Base-by-base conservation (phyloP, 495 filamentous ascomycete species). In the Hypoxylon crocopeplum region DNA sequence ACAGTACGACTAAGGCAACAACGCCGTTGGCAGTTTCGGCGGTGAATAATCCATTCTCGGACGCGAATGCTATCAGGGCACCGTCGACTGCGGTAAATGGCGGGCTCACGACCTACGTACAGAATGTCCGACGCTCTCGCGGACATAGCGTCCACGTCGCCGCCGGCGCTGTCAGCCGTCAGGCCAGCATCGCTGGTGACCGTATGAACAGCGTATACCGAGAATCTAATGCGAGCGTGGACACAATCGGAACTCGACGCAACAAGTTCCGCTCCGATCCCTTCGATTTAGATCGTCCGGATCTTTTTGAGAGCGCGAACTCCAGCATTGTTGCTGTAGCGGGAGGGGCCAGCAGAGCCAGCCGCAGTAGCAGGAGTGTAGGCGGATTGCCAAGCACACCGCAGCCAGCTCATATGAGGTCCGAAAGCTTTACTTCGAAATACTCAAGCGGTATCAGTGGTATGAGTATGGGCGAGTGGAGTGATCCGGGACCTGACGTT, bases 211-310 rank as follows among this genome's bases (percentile, higher is more conserved):
- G 66, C 47, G 25, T 66, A 40, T 69, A 73, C 62, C 74, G 72
- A 37, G 72, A 74, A 2, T 76, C 70, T 30, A 54, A 50, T 19
- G 56, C 48, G 39, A 76, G 71, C 13, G 59, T 73, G 10, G 59
- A 56, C 8, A 69, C 69, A 2, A 58, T 72, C 17, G 58, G 66
- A 3, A 69, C 67, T 5, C 64, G 70, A 7, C 69, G 76, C 53
- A 77, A 76, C 45, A 83, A 81, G 50, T 81, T 80, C 64, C 84
- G 85, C 50, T 88, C 85, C 12, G 82, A 89, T 46, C 85, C 86
- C 0, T 89, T 88, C 57, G 86, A 89, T 59, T 71, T 88, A 1
- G 84, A 88, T 44, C 71, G 77, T 20, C 82, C 83, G 11, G 79
- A 80, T 50, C 69, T 82, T 3, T 63, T 79, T 27, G 68, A 56